A percentile compares a stretch with the other conserved stretches of the same genome.
phyloP scores from a whole-genome alignment of 352 stramenopile species.

The Globisporangium parvum region DNA sequence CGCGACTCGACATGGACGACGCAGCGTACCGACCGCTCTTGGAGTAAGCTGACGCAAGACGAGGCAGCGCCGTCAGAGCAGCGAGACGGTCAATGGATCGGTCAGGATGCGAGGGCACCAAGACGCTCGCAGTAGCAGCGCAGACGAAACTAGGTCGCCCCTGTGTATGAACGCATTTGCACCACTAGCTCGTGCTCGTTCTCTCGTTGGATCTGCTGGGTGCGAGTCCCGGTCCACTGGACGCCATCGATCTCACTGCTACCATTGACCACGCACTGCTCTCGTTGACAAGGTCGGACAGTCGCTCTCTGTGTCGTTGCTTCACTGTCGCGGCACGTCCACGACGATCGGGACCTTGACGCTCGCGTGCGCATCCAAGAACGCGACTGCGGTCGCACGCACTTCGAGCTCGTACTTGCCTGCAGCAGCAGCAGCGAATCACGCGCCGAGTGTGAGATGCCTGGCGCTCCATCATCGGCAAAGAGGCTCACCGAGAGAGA shows the following conservation, averaged over 20 bases:
- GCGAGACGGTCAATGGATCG: conserved; percentile 12
- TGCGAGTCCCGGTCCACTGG: too few species aligned
- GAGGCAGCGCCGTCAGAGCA: not conserved
- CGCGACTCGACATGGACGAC: conserved; percentile 20
- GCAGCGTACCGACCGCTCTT: conserved; percentile 59
- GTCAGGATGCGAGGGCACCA: not conserved
- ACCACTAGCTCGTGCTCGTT: too few species aligned
- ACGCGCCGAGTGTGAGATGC: too few species aligned
- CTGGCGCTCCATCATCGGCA: too few species aligned
- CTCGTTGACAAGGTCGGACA: not conserved
- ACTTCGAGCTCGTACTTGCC: conserved; percentile 75
- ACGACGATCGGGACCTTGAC: conserved; percentile 32
- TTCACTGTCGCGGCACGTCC: conserved; percentile 9
- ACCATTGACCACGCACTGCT: not conserved
- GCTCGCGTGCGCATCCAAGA: conserved; percentile 53
- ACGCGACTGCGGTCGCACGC: conserved; percentile 55
- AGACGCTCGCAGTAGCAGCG: too few species aligned
- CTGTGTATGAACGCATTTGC: too few species aligned
- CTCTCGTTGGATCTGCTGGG: too few species aligned
- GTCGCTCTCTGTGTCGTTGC: too few species aligned
- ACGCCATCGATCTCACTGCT: too few species aligned
- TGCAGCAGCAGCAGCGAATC: not conserved
- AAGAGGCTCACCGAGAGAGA: too few species aligned
- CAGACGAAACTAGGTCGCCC: too few species aligned
- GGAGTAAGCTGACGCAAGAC: conserved; percentile 17